Evolutionary conservation across 208 protist genomes (phyloP), one percentile per base, ranked within the genome.

Genomic region (Wallacemonas sp.): DNA sequence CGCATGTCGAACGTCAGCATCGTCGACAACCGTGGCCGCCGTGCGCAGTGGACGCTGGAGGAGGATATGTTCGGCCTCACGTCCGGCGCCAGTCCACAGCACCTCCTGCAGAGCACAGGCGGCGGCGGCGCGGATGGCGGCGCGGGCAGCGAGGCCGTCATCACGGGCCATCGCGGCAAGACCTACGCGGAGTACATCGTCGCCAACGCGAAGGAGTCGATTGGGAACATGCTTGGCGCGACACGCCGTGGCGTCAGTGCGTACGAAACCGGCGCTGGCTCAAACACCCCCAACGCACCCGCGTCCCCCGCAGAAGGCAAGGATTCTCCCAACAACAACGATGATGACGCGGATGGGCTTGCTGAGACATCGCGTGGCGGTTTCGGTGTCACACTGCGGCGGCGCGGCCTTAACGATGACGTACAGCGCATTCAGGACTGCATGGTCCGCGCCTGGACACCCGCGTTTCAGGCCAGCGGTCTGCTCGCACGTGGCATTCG

Each of bases 401-500:
- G 57, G n/a, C 60, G 61, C 23, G 39, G 55, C 30, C 44, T 56
- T 46, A 81, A 90, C 61, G 80, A 76, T 16, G 82, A 85, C 44
- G 74, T 79, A 29, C 70, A 98, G 62, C 72, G 75, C 19, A 81
- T 98, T 27, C 96, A 99, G 72, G 74, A 82, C 34, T 63, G 85
- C 19, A 94, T 94, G 77, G 89, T 94, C 36, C 72, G 72, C 33
- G 69, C 91, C 29, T 90, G 98, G 69, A 62, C 57, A 6, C 71
- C 67, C 9, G 92, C 90, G 12, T 98, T 99, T 72, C 85, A 76
- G 30, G 56, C 71, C 8, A 76, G 82, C 26, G 95, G 82, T 17
- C 58, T 98, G 8, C 77, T 99, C 12, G 70, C 83, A 30, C 71
- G 82, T 12, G 90, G 92, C 9, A 55, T 99, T 26, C 57, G 76